Evolutionary conservation across 371 early-diverging fungal species (phyloP), one percentile per base, ranked within the genome.

Genomic region (Chytridium lagenaria): DNA sequence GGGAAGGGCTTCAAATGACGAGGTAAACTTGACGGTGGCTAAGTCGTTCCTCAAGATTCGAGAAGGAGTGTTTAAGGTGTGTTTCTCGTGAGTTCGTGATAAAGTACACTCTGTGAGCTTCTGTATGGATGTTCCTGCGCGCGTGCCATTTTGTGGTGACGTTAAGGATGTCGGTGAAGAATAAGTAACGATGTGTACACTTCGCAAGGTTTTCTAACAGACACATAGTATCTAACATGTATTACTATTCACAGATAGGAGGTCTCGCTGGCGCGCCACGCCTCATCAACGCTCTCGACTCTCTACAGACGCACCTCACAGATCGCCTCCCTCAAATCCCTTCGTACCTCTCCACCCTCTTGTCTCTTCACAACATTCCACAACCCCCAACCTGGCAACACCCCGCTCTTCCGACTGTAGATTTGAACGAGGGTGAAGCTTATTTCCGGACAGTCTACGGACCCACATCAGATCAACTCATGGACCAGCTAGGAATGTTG

Each of bases 211-310:
- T n/a, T n/a, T n/a, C n/a, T n/a, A n/a, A 44, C 57, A 16, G 57
- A 10, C 26, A 16, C 57, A 7, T 55, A 16, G 5, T 30, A 55
- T 16, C 5, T 7, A 10, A 16, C 26, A 55, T 23, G 22, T 5
- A 55, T 16, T 15, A 7, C 57, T 26, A 5, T 55, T 19, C 26
- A 55, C 57, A 55, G 57, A 23, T 55, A 26, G 26, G 15, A 30
- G 57, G 15, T 23, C 7, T 55, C 30, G 57, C 57, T 10, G 57
- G 57, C 22, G 57, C 57, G 23, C 57, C 57, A 7, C 57, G 57
- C 10, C 7, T 23, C 10, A 55, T 55, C 57, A 55, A 55, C 26
- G 57, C n/a, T n/a, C n/a, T n/a, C n/a, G n/a, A n/a, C n/a, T n/a
- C n/a, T n/a, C n/a, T n/a, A n/a, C n/a, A n/a, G n/a, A n/a, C n/a